A percentile compares a stretch with the other conserved stretches of the same genome.
Conservation (phyloP, 306 rosid genomes). For the Boehmeria nivea region DNA sequence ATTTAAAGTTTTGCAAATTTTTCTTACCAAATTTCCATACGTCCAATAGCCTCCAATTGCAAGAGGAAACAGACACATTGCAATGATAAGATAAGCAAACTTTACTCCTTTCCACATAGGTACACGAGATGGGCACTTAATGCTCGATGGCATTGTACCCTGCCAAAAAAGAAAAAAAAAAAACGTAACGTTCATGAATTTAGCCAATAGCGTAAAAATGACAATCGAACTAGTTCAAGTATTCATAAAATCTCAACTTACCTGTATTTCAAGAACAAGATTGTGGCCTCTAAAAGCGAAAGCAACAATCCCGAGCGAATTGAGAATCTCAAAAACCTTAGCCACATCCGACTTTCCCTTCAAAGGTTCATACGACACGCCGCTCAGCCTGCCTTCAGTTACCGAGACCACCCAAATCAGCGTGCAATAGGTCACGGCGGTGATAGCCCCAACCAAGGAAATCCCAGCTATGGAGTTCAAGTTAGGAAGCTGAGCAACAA, state of each 20-base stretch:
- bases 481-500: slow-evolving; percentile 77
- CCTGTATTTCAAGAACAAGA: slow-evolving; percentile 78
- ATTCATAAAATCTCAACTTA: background rate
- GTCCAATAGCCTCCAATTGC: slow-evolving; percentile 72
- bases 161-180: slow-evolving; percentile 13
- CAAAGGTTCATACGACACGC: slow-evolving; percentile 35
- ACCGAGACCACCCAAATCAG: slow-evolving; percentile 53
- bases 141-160: slow-evolving; percentile 74
- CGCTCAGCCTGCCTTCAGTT: slow-evolving; percentile 23
- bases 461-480: slow-evolving; percentile 66
- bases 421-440: slow-evolving; percentile 55
- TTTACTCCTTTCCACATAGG: slow-evolving; percentile 75
- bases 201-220: no score
- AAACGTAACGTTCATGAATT: background rate
- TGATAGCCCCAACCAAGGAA: slow-evolving; percentile 55
- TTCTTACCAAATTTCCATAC: slow-evolving; percentile 56
- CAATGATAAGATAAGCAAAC: slow-evolving; percentile 55
- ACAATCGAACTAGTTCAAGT: no score
- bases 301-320: slow-evolving; percentile 64
- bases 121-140: slow-evolving; percentile 43
- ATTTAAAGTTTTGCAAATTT: no score
- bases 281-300: slow-evolving; percentile 84
- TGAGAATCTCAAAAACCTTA: slow-evolving; percentile 32
- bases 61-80: slow-evolving; percentile 64
- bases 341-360: slow-evolving; percentile 21